Percentiles rank a stretch among this genome's conserved stretches.
phyloP scores from a whole-genome alignment of 1,139 yeast species.

The Blastobotrys apis region DNA sequence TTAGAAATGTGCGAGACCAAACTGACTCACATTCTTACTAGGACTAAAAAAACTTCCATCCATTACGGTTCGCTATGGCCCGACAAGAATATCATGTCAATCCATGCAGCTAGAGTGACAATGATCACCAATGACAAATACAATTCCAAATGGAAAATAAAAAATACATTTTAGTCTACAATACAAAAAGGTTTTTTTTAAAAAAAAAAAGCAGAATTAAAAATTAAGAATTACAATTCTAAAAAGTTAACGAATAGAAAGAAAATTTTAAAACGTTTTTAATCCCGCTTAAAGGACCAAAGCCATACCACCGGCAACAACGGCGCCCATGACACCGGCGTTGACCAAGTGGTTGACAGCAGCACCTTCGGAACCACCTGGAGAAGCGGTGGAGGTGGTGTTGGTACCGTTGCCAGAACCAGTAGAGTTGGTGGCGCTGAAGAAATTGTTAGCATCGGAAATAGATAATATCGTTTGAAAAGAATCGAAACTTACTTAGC shows the following conservation, averaged over 20 bases:
- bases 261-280: constrained; percentile 5
- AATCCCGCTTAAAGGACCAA: constrained; percentile 48
- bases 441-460: neutral
- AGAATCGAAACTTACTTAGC: constrained; percentile 22
- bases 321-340: constrained; percentile 69
- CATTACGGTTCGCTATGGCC: no score
- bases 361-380: constrained; percentile 45
- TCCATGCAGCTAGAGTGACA: no score
- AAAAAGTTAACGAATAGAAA: constrained; percentile 7
- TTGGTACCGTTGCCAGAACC: constrained; percentile 29
- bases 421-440: constrained; percentile 16
- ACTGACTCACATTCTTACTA: no score
- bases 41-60: no score
- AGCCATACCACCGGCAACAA: constrained; percentile 71
- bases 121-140: no score
- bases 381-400: constrained; percentile 34
- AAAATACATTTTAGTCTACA: no score
- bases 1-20: no score
- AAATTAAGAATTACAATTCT: constrained; percentile 2
- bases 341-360: constrained; percentile 50
- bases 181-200: neutral
- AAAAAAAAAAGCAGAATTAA: neutral
- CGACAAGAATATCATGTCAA: no score
- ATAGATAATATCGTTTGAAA: no score
- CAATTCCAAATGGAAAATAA: no score